Conservation (phyloP, 441 rosid species). For the Euphorbia neoarborescens region DNA sequence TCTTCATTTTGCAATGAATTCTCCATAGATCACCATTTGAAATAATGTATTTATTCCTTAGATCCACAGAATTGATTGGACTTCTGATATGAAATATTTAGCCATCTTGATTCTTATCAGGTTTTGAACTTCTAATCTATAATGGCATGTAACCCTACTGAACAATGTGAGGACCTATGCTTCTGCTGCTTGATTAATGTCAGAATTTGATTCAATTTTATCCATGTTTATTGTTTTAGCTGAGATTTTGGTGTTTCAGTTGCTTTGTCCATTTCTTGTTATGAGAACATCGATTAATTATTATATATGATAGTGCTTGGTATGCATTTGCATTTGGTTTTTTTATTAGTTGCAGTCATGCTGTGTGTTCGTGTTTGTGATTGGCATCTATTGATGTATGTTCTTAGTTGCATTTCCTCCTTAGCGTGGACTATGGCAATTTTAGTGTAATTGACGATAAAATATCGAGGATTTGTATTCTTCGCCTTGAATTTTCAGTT, state of each 20-base stretch:
- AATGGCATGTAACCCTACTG: no score
- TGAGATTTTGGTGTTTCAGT: slow-evolving; percentile 5
- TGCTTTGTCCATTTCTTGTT: neutral
- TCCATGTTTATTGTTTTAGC: neutral
- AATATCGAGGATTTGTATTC: slow-evolving; percentile 14
- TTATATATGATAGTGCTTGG: neutral
- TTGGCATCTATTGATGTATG: slow-evolving; percentile 7
- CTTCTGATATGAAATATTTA: no score
- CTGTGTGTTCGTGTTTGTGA: neutral
- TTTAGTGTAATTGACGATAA: slow-evolving; percentile 20
- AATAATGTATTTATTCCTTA: no score
- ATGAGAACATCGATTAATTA: neutral
- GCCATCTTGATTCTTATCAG: no score
- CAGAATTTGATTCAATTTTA: neutral
- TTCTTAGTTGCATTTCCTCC: neutral
- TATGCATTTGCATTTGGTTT: neutral
- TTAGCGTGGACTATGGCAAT: slow-evolving; percentile 18
- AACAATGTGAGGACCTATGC: no score
- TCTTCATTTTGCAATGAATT: no score
- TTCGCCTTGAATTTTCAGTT: neutral
- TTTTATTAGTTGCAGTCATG: neutral
- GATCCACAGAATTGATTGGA: no score
- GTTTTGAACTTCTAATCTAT: no score
- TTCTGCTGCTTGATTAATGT: no score
- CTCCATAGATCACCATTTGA: no score